A percentile compares a stretch with the other conserved stretches of the same genome.
These are phyloP conservation scores for Candida boleticola DNA, from an alignment of 805 yeast species.

Conservation along the genomic window DNA sequence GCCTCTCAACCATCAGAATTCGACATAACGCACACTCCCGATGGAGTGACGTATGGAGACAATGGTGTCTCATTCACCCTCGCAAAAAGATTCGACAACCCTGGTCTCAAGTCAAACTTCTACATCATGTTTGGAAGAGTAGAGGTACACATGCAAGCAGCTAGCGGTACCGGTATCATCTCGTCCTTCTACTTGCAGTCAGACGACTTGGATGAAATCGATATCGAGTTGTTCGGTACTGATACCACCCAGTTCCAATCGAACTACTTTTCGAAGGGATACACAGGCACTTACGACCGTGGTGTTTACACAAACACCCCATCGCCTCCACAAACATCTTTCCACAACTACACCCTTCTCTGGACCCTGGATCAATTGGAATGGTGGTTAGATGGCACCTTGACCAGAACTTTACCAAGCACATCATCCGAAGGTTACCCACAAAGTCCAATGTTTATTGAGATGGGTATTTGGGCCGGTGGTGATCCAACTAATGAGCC, in stretches of 20 bases:
- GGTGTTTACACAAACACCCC: conserved; percentile 64
- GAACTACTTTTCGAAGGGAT: conserved; percentile 77
- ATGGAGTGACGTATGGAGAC: conserved; percentile 33
- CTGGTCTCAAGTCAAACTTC: conserved; percentile 68
- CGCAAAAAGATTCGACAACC: conserved; percentile 64
- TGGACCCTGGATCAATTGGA: conserved; percentile 66
- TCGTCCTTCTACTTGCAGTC: conserved; percentile 75
- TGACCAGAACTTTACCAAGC: conserved; percentile 61
- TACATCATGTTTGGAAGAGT: conserved; percentile 85
- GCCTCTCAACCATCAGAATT: conserved; percentile 44
- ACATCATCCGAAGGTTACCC: conserved; percentile 68
- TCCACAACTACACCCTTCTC: conserved; percentile 77
- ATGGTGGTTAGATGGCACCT: conserved; percentile 70
- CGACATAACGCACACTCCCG: conserved; percentile 37
- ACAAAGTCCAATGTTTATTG: conserved; percentile 76
- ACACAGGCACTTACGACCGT: conserved; percentile 71
- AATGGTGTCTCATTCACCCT: conserved; percentile 59
- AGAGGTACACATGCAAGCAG: conserved; percentile 66
- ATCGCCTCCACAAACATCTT: conserved; percentile 51
- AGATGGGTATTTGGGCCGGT: conserved; percentile 75
- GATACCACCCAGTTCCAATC: conserved; percentile 73
- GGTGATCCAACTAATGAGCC: conserved; percentile 62
- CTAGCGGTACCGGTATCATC: conserved; percentile 73
- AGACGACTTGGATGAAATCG: conserved; percentile 86
- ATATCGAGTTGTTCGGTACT: conserved; percentile 81